These are phyloP conservation scores for Salix exigua DNA, from an alignment of 345 rosid genomes.

Conservation along the genomic window DNA sequence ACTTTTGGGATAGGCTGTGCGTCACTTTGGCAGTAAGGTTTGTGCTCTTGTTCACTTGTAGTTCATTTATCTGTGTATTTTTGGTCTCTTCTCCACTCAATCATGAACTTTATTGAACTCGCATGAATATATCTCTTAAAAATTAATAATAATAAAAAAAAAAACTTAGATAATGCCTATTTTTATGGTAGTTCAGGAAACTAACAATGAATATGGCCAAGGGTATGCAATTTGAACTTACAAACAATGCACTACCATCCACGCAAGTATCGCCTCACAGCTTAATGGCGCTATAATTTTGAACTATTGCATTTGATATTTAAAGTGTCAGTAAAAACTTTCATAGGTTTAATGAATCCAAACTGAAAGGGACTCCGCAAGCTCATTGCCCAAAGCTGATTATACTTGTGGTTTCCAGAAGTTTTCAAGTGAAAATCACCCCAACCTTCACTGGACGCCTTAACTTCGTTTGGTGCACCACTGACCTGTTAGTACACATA, in stretches of 20 bases:
- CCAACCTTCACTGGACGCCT: not conserved
- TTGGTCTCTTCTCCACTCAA: too few species aligned
- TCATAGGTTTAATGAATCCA: not conserved
- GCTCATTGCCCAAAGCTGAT: not conserved
- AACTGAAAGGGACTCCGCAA: not conserved
- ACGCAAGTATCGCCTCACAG: not conserved
- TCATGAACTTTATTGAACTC: too few species aligned
- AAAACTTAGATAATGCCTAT: too few species aligned
- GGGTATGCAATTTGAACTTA: not conserved
- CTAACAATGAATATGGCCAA: not conserved
- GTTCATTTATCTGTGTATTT: not conserved
- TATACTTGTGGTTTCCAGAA: not conserved
- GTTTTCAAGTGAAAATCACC: not conserved
- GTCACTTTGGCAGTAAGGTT: conserved; percentile 47
- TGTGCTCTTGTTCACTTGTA: not conserved
- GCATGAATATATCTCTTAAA: too few species aligned
- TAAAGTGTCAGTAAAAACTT: not conserved
- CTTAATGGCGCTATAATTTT: not conserved
- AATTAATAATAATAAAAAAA: too few species aligned
- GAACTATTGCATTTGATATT: not conserved
- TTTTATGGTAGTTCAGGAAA: not conserved
- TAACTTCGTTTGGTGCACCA: not conserved
- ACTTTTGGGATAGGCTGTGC: conserved; percentile 74
- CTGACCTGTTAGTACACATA: not conserved
- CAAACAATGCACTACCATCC: not conserved